Base-by-base conservation (phyloP, 2,329 filamentous ascomycete genomes). In the Epichloe glyceriae region DNA sequence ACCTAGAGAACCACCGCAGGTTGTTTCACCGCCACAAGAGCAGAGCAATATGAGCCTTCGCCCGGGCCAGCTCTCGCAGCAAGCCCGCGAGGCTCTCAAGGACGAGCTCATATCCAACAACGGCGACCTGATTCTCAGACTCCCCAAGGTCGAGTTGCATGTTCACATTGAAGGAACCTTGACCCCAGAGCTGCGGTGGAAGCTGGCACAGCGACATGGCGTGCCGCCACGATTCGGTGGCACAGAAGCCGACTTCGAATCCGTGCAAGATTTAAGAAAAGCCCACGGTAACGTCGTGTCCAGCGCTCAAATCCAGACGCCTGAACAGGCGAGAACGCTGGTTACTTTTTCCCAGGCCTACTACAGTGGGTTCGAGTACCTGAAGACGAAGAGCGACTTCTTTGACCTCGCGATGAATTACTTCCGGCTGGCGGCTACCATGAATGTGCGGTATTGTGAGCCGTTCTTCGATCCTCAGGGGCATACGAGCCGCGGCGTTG, bases 111-210 rank as follows among this genome's bases (percentile, higher is more conserved):
- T 38, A 20, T 7, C 15, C 8, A 19, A 15, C 30, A 22, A 19
- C 30, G 8, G 34, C 17, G n/a, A 38, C 8, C 45, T 46, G 33
- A 30, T 46, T 20, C 45, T 38, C 30, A 26, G 19, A 20, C 19
- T 89, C 40, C 85, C 85, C 55, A 88, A 89, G 71, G 86, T 82
- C 68, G 85, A 90, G 64, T 85, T 88, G 61, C 86, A 89, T 66
- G 77, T 89, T 52, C 85, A 89, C 64, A 73, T 90, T 33, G 85
- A 89, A 66, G 86, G 85, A 52, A 82, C 83, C 10, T 73, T 89
- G 30, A 79, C 80, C 22, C 84, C 85, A 4, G 67, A 73, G 49
- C 72, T 87, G 37, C 76, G 88, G 53, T 89, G 88, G 70, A 62
- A 72, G 37, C 78, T 90, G 3, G 82, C 85, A 4, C 63, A 69